These are phyloP conservation scores for Penicillium griseofulvum DNA, from an alignment of 2,329 filamentous ascomycete genomes.

Conservation along the genomic window DNA sequence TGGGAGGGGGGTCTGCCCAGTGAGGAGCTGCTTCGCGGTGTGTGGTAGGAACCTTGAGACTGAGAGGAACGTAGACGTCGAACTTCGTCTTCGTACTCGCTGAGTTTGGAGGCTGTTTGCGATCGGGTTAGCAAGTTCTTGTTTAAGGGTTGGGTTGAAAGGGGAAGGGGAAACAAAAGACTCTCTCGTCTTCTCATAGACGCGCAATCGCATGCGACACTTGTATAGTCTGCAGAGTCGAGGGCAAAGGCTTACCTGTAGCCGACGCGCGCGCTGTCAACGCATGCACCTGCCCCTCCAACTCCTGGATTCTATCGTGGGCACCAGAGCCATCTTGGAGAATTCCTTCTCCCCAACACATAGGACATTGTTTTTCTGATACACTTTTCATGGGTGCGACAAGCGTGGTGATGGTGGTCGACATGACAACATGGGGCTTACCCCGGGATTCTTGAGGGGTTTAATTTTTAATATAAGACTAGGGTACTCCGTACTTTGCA, in stretches of 20 bases:
- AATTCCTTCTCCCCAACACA: slow-evolving; percentile 39
- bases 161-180: no score
- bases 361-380: slow-evolving; percentile 36
- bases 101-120: slow-evolving; percentile 53
- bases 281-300: slow-evolving; percentile 55
- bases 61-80: slow-evolving; percentile 46
- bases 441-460: slow-evolving; percentile 11
- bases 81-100: slow-evolving; percentile 63
- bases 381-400: slow-evolving; percentile 32
- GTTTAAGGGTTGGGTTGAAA: neutral
- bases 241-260: slow-evolving; percentile 47
- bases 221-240: neutral
- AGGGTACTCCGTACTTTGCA: neutral
- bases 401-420: slow-evolving; percentile 29
- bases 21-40: slow-evolving; percentile 26
- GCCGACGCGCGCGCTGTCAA: slow-evolving; percentile 53
- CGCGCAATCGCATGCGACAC: neutral
- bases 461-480: neutral
- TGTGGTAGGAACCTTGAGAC: slow-evolving; percentile 18
- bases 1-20: slow-evolving; percentile 26
- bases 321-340: slow-evolving; percentile 29
- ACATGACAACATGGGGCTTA: slow-evolving; percentile 30
- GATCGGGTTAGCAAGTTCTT: neutral
- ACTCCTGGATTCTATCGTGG: slow-evolving; percentile 47
- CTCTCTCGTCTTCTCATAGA: neutral